Base-by-base conservation (phyloP, 1,284 basidiomycete species). In the Melanopsichium pennsylvanicum region DNA sequence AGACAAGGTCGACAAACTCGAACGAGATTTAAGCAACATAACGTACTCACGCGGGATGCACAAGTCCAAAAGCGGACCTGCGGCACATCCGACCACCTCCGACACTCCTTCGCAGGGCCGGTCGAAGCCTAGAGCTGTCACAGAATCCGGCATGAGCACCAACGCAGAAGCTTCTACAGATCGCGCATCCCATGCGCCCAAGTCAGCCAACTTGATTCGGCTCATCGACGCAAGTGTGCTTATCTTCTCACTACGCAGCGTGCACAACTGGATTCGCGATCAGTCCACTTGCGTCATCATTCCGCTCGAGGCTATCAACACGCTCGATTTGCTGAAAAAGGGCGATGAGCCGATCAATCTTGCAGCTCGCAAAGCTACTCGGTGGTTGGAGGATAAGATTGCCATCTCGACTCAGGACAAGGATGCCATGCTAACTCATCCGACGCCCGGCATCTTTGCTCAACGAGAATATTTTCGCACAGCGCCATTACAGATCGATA, bases 261-360 rank as follows among this genome's bases (percentile, higher is more conserved):
- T 95, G 51, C 90, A 91, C 83, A 87, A 86, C 48, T 91, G 92
- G 86, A 83, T 87, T 76, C 88, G 89, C 1, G 87, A 86, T 2
- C 83, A 88, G 26, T 82, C 88, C 70, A 86, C 91, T 82, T 79
- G 89, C 51, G 78, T 94, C 50, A 86, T 96, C 54, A 84, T 96
- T 33, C 93, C 93, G 2, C 86, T 91, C 19, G 93, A 95, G 86
- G 92, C 90, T 5, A 85, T 95, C 26, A 92, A 92, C 76, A 95
- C 92, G 0, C 86, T 96, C n/a, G 93, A 96, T 80, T 84, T 94
- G 5, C 86, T 95, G 71, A 96, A 96, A 85, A 95, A 94, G 80
- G 92, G 92, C 2, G 88, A 88, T 0, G 88, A 85, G 27, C 82
- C 86, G 0, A 85, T 92, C 18, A 91, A 92, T 0, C 87, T 90